These are phyloP conservation scores for Tubosaeta brunneosetosa DNA, from an alignment of 768 basidiomycete genomes.

Conservation along the genomic window DNA sequence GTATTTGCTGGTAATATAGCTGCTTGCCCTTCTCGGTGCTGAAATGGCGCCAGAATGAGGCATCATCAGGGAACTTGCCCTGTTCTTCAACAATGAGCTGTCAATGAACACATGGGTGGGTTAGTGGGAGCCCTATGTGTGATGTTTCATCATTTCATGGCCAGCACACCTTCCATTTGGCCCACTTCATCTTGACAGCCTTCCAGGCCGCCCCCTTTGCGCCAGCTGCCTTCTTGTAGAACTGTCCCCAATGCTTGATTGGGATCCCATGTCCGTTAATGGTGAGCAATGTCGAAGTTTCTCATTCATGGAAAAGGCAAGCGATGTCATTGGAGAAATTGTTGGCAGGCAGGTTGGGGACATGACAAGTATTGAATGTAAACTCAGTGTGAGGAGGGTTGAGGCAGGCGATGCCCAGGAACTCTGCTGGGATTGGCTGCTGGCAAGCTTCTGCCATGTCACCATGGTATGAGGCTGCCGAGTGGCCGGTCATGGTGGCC, in stretches of 20 bases:
- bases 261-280: slow-evolving; percentile 2
- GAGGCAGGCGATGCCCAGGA: neutral
- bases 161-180: slow-evolving; percentile 13
- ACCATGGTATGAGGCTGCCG: neutral
- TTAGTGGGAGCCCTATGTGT: too few species aligned
- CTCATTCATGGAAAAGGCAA: neutral
- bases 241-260: slow-evolving; percentile 14
- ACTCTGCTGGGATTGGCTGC: neutral
- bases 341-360: neutral
- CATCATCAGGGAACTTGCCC: neutral
- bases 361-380: neutral
- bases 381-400: neutral
- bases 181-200: slow-evolving; percentile 8
- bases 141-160: too few species aligned
- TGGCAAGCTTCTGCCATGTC: neutral
- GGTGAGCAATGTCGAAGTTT: neutral
- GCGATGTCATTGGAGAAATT: neutral
- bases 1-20: neutral
- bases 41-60: neutral
- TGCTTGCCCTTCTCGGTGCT: neutral
- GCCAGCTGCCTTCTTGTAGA: neutral
- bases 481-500: too few species aligned
- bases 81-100: neutral
- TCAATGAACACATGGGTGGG: too few species aligned
- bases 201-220: slow-evolving; percentile 8